Percentiles rank a stretch among this genome's conserved stretches.
Conservation (phyloP, 2,329 filamentous ascomycete species). For the Sordariomycetes sp. region DNA sequence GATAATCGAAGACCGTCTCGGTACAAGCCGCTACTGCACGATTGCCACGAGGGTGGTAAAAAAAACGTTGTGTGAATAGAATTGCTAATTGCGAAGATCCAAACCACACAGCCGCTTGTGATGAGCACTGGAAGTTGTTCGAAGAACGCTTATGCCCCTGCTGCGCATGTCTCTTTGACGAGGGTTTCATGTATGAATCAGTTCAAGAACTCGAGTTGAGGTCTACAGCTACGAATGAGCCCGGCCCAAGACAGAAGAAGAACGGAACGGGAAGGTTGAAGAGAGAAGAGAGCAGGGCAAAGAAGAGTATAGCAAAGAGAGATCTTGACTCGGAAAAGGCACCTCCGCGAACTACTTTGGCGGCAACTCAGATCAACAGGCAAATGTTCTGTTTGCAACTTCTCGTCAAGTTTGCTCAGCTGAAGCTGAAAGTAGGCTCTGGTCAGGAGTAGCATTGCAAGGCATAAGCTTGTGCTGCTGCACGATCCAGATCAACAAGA, state of each 20-base stretch:
- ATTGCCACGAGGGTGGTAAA: slow-evolving; percentile 3
- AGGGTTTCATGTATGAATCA: slow-evolving; percentile 3
- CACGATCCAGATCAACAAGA: not conserved
- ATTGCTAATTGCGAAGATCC: slow-evolving; percentile 5
- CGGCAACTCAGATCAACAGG: not conserved
- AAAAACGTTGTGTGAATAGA: slow-evolving; percentile 2
- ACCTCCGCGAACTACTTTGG: not conserved
- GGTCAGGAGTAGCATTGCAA: slow-evolving; percentile 1
- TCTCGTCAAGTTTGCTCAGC: not conserved
- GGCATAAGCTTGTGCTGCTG: slow-evolving; percentile 1
- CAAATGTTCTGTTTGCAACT: not conserved
- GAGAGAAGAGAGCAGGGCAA: slow-evolving; percentile 4
- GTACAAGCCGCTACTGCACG: slow-evolving; percentile 2
- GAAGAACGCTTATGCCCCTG: slow-evolving; percentile 3
- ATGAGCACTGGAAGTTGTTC: slow-evolving; percentile 4
- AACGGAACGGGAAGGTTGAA: not conserved
- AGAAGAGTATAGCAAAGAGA: slow-evolving; percentile 1
- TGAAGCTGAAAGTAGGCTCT: slow-evolving; percentile 1
- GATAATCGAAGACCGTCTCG: not conserved
- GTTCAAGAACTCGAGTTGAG: slow-evolving; percentile 3
- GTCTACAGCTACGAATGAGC: slow-evolving; percentile 1
- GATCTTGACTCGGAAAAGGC: not conserved
- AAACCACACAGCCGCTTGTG: slow-evolving; percentile 3
- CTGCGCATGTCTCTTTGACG: slow-evolving; percentile 3
- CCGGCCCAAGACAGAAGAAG: not conserved